Conservation (phyloP, 2,329 filamentous ascomycete species). For the Orbilia javanica region DNA sequence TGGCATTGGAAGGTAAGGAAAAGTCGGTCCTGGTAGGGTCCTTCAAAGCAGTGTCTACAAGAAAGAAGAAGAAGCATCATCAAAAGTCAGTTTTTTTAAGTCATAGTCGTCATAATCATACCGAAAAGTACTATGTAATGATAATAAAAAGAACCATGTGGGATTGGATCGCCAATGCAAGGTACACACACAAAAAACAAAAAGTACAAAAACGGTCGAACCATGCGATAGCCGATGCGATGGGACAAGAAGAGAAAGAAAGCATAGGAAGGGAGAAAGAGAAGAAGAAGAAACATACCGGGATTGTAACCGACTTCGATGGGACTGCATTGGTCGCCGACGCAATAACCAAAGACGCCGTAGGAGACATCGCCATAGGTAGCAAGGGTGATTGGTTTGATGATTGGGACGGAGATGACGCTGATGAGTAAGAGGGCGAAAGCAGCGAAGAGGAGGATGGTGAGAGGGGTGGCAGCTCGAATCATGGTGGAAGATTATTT, state of each 20-base stretch:
- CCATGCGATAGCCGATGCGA: not conserved
- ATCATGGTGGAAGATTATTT: constrained; percentile 70
- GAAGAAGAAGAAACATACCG: constrained; percentile 71
- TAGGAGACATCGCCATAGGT: constrained; percentile 81
- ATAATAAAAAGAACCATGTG: not conserved
- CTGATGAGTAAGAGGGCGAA: constrained; percentile 88
- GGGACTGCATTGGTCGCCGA: constrained; percentile 74
- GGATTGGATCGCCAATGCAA: not conserved
- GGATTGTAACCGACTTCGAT: constrained; percentile 88
- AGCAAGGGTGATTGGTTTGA: constrained; percentile 85
- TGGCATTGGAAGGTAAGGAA: constrained; percentile 74
- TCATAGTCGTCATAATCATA: no score
- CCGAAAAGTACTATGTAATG: not conserved
- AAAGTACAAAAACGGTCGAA: no score
- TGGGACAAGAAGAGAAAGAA: constrained; percentile 11
- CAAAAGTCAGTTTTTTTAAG: not conserved
- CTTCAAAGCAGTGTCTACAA: constrained; percentile 62
- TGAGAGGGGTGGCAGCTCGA: constrained; percentile 90
- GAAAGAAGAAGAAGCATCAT: not conserved
- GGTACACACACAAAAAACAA: not conserved
- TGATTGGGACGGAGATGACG: constrained; percentile 90
- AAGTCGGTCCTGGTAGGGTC: constrained; percentile 69
- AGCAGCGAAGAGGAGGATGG: constrained; percentile 84
- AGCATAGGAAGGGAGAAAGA: not conserved
- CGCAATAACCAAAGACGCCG: constrained; percentile 93